These are phyloP conservation scores for Ramaria rubella DNA, from an alignment of 768 basidiomycete species.

Conservation along the genomic window DNA sequence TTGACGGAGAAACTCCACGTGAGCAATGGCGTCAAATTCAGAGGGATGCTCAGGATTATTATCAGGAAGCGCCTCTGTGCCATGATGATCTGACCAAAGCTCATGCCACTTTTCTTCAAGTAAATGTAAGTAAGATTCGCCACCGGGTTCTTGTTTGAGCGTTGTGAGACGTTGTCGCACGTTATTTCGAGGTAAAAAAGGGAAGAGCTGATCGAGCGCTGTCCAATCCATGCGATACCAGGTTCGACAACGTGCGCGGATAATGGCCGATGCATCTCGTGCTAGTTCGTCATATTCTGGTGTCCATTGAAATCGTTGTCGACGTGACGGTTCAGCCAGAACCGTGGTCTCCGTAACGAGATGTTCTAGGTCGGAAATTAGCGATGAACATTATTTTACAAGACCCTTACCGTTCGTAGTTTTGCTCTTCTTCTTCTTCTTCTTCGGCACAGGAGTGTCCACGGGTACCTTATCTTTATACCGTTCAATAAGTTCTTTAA, in stretches of 20 bases:
- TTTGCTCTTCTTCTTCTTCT: conserved; percentile 24
- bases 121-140: conserved; percentile 68
- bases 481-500: conserved; percentile 43
- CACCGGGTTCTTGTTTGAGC: conserved; percentile 49
- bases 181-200: conserved; percentile 62
- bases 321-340: conserved; percentile 26
- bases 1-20: conserved; percentile 72
- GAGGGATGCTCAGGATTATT: conserved; percentile 56
- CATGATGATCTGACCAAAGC: conserved; percentile 67
- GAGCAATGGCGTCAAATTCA: conserved; percentile 76
- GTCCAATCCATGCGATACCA: conserved; percentile 58
- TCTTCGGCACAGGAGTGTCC: conserved; percentile 18
- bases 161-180: conserved; percentile 62
- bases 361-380: not conserved
- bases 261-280: conserved; percentile 76
- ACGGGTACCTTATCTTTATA: conserved; percentile 40
- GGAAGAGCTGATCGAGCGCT: conserved; percentile 75
- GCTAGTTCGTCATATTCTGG: conserved; percentile 84
- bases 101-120: conserved; percentile 79
- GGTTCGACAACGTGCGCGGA: conserved; percentile 68
- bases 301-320: conserved; percentile 74
- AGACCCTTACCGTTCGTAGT: not conserved
- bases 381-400: not conserved
- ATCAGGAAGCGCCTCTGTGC: conserved; percentile 63
- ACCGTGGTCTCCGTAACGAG: not conserved